A percentile compares a stretch with the other conserved stretches of the same genome.
These are phyloP conservation scores for Pleoardoris graminearum DNA, from an alignment of 2,329 filamentous ascomycete species.

Conservation along the genomic window DNA sequence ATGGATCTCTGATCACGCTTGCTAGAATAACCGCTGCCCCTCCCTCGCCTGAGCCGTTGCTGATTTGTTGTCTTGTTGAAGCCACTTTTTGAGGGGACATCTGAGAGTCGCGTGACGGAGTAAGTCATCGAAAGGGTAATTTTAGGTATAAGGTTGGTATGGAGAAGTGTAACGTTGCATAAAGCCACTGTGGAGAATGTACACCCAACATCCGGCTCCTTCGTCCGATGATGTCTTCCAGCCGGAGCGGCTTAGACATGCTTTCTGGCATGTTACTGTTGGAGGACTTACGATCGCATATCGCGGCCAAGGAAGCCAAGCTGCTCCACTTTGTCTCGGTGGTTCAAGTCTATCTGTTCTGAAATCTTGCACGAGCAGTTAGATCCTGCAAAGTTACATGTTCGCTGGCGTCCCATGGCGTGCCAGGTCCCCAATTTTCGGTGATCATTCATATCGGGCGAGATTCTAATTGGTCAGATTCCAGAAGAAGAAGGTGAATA, in stretches of 20 bases:
- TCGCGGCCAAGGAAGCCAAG: neutral
- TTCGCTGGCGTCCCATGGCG: neutral
- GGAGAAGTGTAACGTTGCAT: conserved; percentile 4
- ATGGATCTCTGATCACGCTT: neutral
- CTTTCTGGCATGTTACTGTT: neutral
- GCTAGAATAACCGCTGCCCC: neutral
- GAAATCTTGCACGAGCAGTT: neutral
- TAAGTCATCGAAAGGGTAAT: neutral
- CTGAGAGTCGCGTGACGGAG: neutral
- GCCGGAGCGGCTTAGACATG: too few species aligned
- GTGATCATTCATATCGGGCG: neutral
- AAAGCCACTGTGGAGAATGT: neutral
- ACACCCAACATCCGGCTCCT: conserved; percentile 1
- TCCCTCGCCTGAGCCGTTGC: neutral
- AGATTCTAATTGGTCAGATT: neutral
- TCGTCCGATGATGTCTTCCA: neutral
- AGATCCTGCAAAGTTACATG: neutral
- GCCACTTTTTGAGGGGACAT: neutral
- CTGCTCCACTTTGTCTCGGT: neutral
- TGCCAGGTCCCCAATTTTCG: neutral
- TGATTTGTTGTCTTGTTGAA: neutral
- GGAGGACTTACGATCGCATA: neutral
- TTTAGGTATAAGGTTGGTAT: neutral
- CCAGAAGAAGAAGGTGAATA: conserved; percentile 8
- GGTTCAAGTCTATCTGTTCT: neutral